Conservation (phyloP, 345 rosid species). For the Acer saccharum region DNA sequence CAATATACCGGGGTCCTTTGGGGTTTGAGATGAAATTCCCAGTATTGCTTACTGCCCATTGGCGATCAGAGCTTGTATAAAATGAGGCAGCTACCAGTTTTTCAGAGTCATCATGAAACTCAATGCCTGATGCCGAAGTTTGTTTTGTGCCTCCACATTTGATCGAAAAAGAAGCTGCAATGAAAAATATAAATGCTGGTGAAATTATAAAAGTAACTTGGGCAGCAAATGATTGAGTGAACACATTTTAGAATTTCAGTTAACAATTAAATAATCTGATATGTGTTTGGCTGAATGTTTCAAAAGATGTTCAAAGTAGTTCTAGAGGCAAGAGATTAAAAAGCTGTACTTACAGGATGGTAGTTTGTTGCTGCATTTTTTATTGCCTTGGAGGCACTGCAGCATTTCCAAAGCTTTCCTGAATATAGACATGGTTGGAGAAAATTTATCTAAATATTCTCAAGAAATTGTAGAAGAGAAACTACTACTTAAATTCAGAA, state of each 20-base stretch:
- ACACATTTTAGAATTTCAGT: neutral
- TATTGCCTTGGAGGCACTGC: constrained; percentile 44
- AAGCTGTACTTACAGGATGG: constrained; percentile 39
- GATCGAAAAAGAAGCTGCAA: constrained; percentile 56
- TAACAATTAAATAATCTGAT: neutral
- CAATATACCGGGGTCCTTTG: constrained; percentile 34
- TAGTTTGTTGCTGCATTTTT: constrained; percentile 41
- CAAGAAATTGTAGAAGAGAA: neutral
- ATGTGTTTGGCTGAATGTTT: neutral
- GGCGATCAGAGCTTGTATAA: constrained; percentile 30
- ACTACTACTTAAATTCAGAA: neutral
- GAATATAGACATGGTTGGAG: constrained; percentile 12
- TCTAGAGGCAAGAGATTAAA: neutral
- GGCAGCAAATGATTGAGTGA: neutral
- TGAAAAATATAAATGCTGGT: neutral
- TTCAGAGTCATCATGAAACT: constrained; percentile 47
- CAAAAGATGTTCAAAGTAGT: neutral
- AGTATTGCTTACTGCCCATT: constrained; percentile 53
- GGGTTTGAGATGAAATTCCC: constrained; percentile 53
- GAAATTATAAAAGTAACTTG: neutral
- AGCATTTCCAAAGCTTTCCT: constrained; percentile 45
- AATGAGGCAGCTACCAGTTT: constrained; percentile 45
- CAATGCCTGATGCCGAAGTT: constrained; percentile 42
- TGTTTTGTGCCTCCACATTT: constrained; percentile 53
- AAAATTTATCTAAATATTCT: neutral